Conservation (phyloP, 2,329 filamentous ascomycete genomes). For the Xylariaceae sp. region DNA sequence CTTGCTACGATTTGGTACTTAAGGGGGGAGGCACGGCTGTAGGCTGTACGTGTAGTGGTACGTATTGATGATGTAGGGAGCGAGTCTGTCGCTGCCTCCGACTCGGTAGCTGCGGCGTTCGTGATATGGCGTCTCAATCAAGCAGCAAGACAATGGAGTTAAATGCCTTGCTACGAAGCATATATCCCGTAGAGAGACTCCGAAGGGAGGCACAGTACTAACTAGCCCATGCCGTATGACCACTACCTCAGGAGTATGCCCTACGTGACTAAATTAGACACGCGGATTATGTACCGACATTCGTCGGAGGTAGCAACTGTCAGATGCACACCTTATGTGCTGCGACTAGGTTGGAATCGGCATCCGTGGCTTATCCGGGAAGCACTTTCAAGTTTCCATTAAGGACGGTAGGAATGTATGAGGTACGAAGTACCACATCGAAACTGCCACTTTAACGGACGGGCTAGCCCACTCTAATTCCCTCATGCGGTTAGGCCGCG, state of each 20-base stretch:
- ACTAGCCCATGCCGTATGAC: too few relatives aligned
- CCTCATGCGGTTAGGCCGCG: neutral
- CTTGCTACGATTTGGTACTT: too few relatives aligned
- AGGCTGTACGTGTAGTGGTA: too few relatives aligned
- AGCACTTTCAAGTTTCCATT: neutral
- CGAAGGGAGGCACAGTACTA: too few relatives aligned
- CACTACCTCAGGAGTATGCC: too few relatives aligned
- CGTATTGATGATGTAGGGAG: neutral
- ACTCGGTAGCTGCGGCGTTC: neutral
- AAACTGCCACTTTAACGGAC: too few relatives aligned
- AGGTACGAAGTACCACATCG: too few relatives aligned
- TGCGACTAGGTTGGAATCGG: neutral
- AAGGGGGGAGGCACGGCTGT: too few relatives aligned
- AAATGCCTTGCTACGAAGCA: neutral
- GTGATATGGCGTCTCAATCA: neutral
- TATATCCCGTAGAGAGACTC: neutral
- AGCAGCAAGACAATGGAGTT: too few relatives aligned
- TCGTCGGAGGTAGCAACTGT: neutral
- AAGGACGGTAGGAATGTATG: neutral
- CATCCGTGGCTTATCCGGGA: neutral
- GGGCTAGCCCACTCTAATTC: neutral
- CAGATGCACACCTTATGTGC: neutral
- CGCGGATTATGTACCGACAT: neutral
- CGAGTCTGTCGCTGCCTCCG: neutral
- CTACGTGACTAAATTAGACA: too few relatives aligned